phyloP scores from a whole-genome alignment of 2,329 filamentous ascomycete genomes.

The Stachybotrys elegans region DNA sequence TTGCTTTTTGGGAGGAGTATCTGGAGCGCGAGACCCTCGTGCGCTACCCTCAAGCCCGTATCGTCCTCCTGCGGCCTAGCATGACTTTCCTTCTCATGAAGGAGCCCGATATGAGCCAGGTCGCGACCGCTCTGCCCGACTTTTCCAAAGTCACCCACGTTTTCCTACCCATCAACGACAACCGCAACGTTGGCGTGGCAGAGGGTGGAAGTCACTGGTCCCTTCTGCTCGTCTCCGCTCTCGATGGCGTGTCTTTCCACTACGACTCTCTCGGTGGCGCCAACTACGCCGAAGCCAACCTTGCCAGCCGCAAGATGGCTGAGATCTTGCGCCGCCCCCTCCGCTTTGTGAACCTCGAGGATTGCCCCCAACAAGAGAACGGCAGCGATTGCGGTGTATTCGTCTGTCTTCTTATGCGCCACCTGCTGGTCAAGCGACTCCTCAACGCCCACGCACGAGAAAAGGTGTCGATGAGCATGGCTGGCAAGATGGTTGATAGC shows the following conservation, averaged over 20 bases:
- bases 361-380: constrained; percentile 88
- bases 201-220: constrained; percentile 96
- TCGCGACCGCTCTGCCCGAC: constrained; percentile 69
- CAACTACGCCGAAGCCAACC: constrained; percentile 70
- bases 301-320: constrained; percentile 64
- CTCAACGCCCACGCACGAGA: constrained; percentile 73
- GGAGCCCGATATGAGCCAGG: constrained; percentile 50
- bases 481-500: constrained; percentile 77
- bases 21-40: constrained; percentile 84
- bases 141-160: constrained; percentile 81
- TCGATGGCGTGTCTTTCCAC: constrained; percentile 91
- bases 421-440: constrained; percentile 81
- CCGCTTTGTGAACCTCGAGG: constrained; percentile 74
- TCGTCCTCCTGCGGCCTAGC: constrained; percentile 83
- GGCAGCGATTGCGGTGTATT: constrained; percentile 92
- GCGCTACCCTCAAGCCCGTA: constrained; percentile 75
- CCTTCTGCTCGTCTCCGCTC: constrained; percentile 78
- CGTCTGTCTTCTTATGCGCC: constrained; percentile 91
- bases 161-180: constrained; percentile 94
- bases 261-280: constrained; percentile 81
- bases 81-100: constrained; percentile 92
- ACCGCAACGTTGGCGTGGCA: constrained; percentile 66
- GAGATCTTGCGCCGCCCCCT: constrained; percentile 62
- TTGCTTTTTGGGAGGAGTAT: constrained; percentile 97
- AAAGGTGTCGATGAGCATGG: constrained; percentile 93